Evolutionary conservation across 2,329 filamentous ascomycete genomes (phyloP).

Genomic region (Knufia petricola): DNA sequence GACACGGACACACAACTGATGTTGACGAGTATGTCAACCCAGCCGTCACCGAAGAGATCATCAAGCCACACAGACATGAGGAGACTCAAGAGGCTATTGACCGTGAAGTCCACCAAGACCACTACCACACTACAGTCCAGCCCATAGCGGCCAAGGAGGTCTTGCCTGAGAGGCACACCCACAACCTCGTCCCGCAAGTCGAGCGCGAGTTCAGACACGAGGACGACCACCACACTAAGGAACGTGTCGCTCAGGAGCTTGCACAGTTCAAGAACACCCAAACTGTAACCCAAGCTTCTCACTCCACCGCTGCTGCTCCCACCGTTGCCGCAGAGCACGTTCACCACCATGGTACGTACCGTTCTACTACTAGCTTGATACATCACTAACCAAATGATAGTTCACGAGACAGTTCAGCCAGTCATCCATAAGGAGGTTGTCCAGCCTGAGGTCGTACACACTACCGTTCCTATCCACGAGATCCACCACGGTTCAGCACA

Average conservation of each 20-base stretch:
- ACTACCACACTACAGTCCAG: constrained; percentile 61
- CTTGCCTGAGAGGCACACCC: constrained; percentile 53
- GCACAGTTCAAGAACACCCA: constrained; percentile 45
- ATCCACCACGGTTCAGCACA: constrained; percentile 57
- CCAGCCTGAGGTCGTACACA: constrained; percentile 49
- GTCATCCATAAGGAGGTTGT: constrained; percentile 60
- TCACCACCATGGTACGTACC: constrained; percentile 43
- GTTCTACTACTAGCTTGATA: constrained; percentile 25
- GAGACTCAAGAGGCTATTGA: constrained; percentile 54
- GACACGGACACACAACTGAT: constrained; percentile 58
- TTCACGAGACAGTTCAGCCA: constrained; percentile 61
- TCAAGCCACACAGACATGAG: constrained; percentile 53
- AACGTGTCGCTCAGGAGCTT: constrained; percentile 44
- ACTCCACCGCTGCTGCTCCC: constrained; percentile 41
- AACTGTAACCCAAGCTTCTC: constrained; percentile 38
- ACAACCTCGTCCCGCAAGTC: constrained; percentile 50
- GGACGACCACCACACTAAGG: constrained; percentile 41
- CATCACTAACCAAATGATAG: neutral
- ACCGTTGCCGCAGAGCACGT: constrained; percentile 52
- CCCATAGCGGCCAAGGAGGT: constrained; percentile 50
- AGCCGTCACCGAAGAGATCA: constrained; percentile 50
- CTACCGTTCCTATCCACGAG: constrained; percentile 61
- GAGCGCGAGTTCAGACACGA: constrained; percentile 55
- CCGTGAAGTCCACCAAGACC: constrained; percentile 61
- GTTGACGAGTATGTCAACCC: constrained; percentile 57